Evolutionary conservation across 2,329 filamentous ascomycete genomes (phyloP), one percentile per base, ranked within the genome.

Genomic region (Myriosclerotinia duriaeana): DNA sequence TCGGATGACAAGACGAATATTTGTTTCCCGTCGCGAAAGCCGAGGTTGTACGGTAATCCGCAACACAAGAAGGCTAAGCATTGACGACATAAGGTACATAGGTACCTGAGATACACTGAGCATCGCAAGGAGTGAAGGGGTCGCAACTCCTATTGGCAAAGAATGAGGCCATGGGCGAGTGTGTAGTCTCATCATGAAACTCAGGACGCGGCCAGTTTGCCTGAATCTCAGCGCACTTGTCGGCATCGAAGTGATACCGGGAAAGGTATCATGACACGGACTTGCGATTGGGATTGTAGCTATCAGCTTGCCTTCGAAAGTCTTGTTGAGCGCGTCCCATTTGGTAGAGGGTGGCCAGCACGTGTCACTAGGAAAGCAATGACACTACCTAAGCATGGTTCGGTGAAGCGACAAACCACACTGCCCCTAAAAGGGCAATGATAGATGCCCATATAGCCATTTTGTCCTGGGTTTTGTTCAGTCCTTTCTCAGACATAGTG

Each of bases 1-100:
- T 66, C 82, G 80, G 66, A 87, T 80, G 36, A 79, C 78, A 1
- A 81, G 71, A 1, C 80, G 77, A 50, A 81, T 73, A 59, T 79
- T 78, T 20, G 9, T 75, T 65, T 58, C 67, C 66, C 58, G 68
- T 69, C 30, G 77, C 77, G 67, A 80, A 80, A 7, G 68, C 67
- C n/a, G 79, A 69, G 5, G 77, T 78, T 12, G 77, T 72, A 6
- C 17, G 50, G 22, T 73, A 65, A 50, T 73, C 68, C 20, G 66
- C 58, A 0, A 65, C 30, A 5, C 61, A 53, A 34, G 69, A 69
- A n/a, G n/a, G n/a, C n/a, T n/a, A n/a, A 8, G 69, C 74, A 42
- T 73, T 72, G 53, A 76, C 68, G 11, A 68, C 65, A 62, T 76
- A 65, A 22, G n/a, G 38, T 17, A 67, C 61, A 26, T 68, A 67